Base-by-base conservation (phyloP, 768 basidiomycete species). In the Tephrocybe sp. region DNA sequence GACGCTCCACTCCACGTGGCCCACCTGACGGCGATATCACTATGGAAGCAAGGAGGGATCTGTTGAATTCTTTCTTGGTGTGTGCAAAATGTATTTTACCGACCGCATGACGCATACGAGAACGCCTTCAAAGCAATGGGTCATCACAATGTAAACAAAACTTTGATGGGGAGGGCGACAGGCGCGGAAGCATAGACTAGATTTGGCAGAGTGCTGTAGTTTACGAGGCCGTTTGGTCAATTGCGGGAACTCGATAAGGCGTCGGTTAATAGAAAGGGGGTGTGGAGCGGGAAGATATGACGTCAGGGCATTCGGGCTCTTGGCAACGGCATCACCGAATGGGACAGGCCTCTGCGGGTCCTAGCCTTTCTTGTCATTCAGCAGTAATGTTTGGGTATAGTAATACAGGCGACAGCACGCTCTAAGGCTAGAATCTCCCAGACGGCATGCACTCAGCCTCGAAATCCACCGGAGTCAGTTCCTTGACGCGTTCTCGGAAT, bases 391-490 rank as follows among this genome's bases (percentile, higher is more conserved):
- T 7, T 12, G 32, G 32, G 8, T 5, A 25, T 37, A 47, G 5
- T 40, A 32, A 9, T 6, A 26, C 22, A 54, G n/a, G n/a, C n/a
- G n/a, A n/a, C n/a, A n/a, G n/a, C n/a, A n/a, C n/a, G n/a, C n/a
- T 34, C 31, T 52, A 44, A 34, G 46, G 32, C 15, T 50, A 54
- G 30, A 44, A 52, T 37, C 52, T 54, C 27, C 69, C 68, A 49
- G 61, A 54, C 21, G 68, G 68, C n/a, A 62, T 56, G 62, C 89
- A 91, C 62, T 89, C 89, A 5, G 65, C 64, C 38, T 75, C 80
- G 80, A 85, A 90, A 53, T 90, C 74, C 3, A 58, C 59, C 9
- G 88, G 87, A 4, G 84, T 85, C 2, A 90, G 70, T 57, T 85
- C 82, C 56, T 71, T 71, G 11, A 88, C 80, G 15, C 84, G 75